phyloP scores from a whole-genome alignment of 345 rosid genomes.

The Dipteronia dyeriana region DNA sequence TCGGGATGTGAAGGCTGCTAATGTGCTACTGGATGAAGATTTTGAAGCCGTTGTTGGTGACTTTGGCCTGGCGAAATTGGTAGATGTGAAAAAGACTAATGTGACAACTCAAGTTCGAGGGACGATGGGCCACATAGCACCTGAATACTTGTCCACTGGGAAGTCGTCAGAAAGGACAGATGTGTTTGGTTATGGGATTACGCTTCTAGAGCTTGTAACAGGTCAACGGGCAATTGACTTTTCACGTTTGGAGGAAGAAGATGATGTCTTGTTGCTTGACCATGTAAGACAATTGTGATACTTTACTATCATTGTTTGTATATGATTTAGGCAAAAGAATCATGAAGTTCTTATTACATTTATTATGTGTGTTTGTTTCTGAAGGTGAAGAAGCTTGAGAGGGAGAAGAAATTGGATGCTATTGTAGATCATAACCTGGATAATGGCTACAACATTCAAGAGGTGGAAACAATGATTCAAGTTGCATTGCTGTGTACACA shows the following conservation, averaged over 20 bases:
- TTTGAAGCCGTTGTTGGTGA: conserved; percentile 98
- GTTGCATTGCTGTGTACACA: conserved; percentile 92
- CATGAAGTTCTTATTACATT: background rate
- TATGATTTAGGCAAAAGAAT: background rate
- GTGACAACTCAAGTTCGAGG: conserved; percentile 99
- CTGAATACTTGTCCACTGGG: conserved; percentile 94
- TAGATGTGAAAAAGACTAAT: conserved; percentile 82
- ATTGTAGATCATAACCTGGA: conserved; percentile 81
- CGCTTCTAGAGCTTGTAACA: conserved; percentile 99
- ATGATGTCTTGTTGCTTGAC: conserved; percentile 89
- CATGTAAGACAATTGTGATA: conserved; percentile 54
- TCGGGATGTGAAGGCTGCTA: conserved; percentile 98
- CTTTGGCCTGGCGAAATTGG: conserved; percentile 93
- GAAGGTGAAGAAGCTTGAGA: conserved; percentile 94
- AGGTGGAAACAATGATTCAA: conserved; percentile 90
- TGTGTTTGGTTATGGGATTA: conserved; percentile 94
- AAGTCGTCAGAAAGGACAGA: conserved; percentile 95
- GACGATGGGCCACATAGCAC: conserved; percentile 99
- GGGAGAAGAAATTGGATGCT: conserved; percentile 78
- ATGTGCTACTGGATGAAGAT: conserved; percentile 86
- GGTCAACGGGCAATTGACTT: conserved; percentile 97
- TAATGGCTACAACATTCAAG: conserved; percentile 52
- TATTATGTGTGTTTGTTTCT: conserved; percentile 3
- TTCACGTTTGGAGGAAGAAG: conserved; percentile 96
- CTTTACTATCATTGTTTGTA: background rate